Base-by-base conservation (phyloP, 345 rosid genomes). In the Pistacia vera region DNA sequence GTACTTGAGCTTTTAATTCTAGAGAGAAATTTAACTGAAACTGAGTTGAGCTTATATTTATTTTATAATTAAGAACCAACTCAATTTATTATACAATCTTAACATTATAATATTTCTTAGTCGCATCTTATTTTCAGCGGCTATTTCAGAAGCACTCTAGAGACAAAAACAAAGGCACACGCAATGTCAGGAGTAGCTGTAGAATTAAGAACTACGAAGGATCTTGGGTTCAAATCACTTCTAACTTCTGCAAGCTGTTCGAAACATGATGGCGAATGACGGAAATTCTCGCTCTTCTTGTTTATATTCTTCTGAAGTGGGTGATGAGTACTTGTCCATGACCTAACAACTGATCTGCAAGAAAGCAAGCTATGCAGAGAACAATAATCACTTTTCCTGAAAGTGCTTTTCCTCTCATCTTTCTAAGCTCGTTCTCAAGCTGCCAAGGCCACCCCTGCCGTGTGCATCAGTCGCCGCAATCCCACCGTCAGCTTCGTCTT, bases 301-400 rank as follows among this genome's bases (percentile, higher is more conserved):
- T 38, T 38, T 0, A 36, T 36, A 0, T 38, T 71, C 16, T 13
- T 48, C 5, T 22, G 35, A 33, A 20, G n/a, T 20, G 17, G 46
- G 36, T 46, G 54, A 71, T 38, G 41, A 38, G 41, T 1, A 38
- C 3, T 38, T 4, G 78, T 83, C 89, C 88, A 85, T 7, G 81
- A 82, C 66, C 83, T 77, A 76, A 94, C 86, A 35, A 94, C 77
- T 3, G 96, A 88, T 11, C 97, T 4, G 89, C 92, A 46, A 92
- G 87, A 81, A 94, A 94, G 86, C 94, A 83, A 1, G 88, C 91
- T 2, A 89, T 78, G 75, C 98, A 94, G 12, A 89, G 75, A 16
- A 82, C 85, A 28, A 88, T 73, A 66, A 90, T 83, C n/a, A 86
- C 83, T 84, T 90, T 92, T 51, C 91, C 93, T 1, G 96, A 86